Evolutionary conservation across 371 early-diverging fungal genomes (phyloP), one percentile per base, ranked within the genome.

Genomic region (Lichtheimia ornata): DNA sequence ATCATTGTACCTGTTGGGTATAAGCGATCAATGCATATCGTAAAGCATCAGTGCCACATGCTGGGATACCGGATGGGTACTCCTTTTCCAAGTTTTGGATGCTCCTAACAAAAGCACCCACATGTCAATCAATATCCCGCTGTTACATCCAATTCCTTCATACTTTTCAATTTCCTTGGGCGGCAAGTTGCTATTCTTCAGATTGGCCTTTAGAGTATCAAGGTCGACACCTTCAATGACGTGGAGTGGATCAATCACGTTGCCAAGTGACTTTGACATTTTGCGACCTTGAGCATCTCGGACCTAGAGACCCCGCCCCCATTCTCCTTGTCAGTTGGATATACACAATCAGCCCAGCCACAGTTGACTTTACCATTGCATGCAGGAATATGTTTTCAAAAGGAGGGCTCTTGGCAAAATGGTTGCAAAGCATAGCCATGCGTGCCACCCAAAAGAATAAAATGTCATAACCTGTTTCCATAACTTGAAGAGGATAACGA

Each of bases 401-500:
- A 0, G 99, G 97, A 12, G 83, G 73, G 3, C 85, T 67, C 9
- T 87, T 89, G 3, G 94, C 85, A 59, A 99, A 86, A 65, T 97
- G 87, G 41, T 93, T 88, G 59, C 95, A 88, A 53, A 99, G 73
- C 98, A 99, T 99, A 4, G 94, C 95, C 99, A 99, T 99, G 54
- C 99, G 86, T 9, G 98, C 98, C 12, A 99, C 98, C 99, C 99
- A 99, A 73, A 99, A 99, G 83, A 99, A 99, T 52, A 99, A 74
- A 70, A 99, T 99, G 79, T 99, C 99, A 64, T 85, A 88, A 0
- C 99, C 99, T 24, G 99, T 99, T 75, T 99, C 99, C 69, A 99
- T 85, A 11, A 99, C 64, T 22, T 90, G 79, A 56, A 91, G 90
- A 18, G 98, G 98, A 73, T 93, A 97, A 64, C 83, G 66, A 42